Evolutionary conservation across 129 eudicot species (phyloP).

Genomic region (Dittrichia graveolens): DNA sequence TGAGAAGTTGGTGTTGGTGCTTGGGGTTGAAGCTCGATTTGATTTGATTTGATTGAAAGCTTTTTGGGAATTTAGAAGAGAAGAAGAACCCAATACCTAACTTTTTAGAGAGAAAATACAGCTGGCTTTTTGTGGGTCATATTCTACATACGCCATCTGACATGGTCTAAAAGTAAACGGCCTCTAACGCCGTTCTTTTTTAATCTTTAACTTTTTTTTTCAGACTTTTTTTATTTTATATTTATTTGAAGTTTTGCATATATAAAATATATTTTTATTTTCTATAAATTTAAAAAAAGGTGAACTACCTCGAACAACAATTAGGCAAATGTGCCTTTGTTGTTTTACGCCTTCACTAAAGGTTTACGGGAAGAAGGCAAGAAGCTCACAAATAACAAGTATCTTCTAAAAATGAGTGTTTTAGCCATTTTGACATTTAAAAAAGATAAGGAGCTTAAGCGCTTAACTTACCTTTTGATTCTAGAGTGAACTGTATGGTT

Average conservation of each 20-base stretch:
- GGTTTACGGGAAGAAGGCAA: too few species aligned
- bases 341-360: too few species aligned
- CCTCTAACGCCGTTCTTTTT: slow-evolving; percentile 23
- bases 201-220: background rate
- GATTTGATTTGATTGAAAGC: slow-evolving; percentile 31
- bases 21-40: slow-evolving; percentile 26
- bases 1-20: background rate
- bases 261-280: too few species aligned
- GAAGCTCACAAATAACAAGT: too few species aligned
- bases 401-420: too few species aligned
- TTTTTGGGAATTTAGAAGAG: slow-evolving; percentile 28
- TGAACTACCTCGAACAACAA: too few species aligned
- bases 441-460: too few species aligned
- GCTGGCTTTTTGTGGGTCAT: slow-evolving; percentile 37
- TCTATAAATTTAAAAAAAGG: too few species aligned
- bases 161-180: slow-evolving; percentile 24
- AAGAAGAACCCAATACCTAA: slow-evolving; percentile 39
- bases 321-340: too few species aligned
- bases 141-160: slow-evolving; percentile 24
- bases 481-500: too few species aligned
- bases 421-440: too few species aligned
- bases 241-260: background rate
- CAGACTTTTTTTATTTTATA: background rate
- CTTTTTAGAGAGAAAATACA: slow-evolving; percentile 33
- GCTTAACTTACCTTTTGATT: too few species aligned